Percentiles rank a stretch among this genome's conserved stretches.
Evolutionary conservation across 768 basidiomycete species (phyloP).

Genomic region (Suillus clintonianus): DNA sequence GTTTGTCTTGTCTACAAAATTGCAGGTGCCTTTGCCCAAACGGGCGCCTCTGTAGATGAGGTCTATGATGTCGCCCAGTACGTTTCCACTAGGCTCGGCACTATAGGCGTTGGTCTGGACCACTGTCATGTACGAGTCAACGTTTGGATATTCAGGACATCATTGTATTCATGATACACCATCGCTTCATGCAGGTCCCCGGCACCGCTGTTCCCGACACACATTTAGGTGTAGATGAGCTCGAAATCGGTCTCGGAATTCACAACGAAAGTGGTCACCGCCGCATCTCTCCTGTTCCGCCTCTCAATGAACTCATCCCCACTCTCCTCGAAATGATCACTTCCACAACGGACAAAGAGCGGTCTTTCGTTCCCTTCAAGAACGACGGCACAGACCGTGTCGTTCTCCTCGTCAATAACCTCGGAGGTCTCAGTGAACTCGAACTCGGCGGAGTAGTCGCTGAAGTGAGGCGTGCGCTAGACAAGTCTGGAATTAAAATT

Average conservation of each 20-base stretch:
- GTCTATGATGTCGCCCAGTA: conserved; percentile 69
- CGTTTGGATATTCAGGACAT: background rate
- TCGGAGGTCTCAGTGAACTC: conserved; percentile 82
- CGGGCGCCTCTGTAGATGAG: conserved; percentile 66
- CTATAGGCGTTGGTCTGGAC: conserved; percentile 85
- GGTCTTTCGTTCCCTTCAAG: conserved; percentile 74
- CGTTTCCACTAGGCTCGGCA: conserved; percentile 67
- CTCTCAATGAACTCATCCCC: conserved; percentile 68
- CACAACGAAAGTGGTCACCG: conserved; percentile 85
- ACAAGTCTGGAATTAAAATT: conserved; percentile 54
- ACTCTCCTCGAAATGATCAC: conserved; percentile 70
- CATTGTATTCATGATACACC: background rate
- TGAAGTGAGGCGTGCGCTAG: conserved; percentile 59
- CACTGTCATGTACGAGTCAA: conserved; percentile 73
- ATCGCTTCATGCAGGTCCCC: conserved; percentile 56
- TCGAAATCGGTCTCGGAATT: conserved; percentile 90
- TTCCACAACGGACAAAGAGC: conserved; percentile 72
- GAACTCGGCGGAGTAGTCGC: conserved; percentile 72
- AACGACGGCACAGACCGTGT: conserved; percentile 65
- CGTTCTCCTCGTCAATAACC: conserved; percentile 84
- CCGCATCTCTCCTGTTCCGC: conserved; percentile 70
- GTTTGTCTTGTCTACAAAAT: conserved; percentile 89
- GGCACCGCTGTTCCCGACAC: conserved; percentile 65
- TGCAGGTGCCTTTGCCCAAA: conserved; percentile 76
- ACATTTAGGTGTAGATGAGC: conserved; percentile 59